Base-by-base conservation (phyloP, 176 grass and related monocot species). In the Cymbopogon citratus region DNA sequence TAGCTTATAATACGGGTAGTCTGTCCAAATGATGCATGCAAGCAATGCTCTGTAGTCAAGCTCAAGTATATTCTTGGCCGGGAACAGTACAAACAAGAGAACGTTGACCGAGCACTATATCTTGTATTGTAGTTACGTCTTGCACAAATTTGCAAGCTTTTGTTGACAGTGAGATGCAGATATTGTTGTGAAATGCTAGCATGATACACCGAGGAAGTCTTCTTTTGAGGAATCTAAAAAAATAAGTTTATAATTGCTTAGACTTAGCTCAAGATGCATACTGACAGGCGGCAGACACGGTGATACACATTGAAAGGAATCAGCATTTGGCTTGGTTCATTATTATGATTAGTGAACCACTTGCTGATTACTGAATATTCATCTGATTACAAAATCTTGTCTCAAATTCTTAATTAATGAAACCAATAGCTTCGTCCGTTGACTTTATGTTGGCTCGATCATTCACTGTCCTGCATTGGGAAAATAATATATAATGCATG, bases 271-370 rank as follows among this genome's bases (percentile, higher is more conserved):
- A 43, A 43, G 9, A 67, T 56, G 66, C 72, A 13, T 77, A 44
- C 44, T 76, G 77, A 71, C 77, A 77, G 43, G 54, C 56, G 82
- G 41, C 71, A 56, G 72, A 85, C 83, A 46, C 64, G 77, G 78
- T 2, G 52, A 45, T 27, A 78, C 43, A 81, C 83, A 59, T 82
- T 81, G 64, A 57, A 64, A 64, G 52, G 77, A 85, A 82, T 81
- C 82, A 19, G 26, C 71, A 64, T 64, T 16, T 34, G 44, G 11
- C 68, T 12, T 13, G 81, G 69, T 75, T 85, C 72, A 43, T 61
- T 81, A 26, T 44, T 67, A 62, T 76, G 44, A 49, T 49, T 9
- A 13, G 19, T 11, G 6, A 44, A 19, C 71, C 77, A 77, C 64
- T 81, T 72, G 77, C 41, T 26, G 71, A 65, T 64, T 41, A 70